A percentile compares a stretch with the other conserved stretches of the same genome.
These are phyloP conservation scores for Xylaria palmicola DNA, from an alignment of 495 filamentous ascomycete genomes.

Conservation along the genomic window DNA sequence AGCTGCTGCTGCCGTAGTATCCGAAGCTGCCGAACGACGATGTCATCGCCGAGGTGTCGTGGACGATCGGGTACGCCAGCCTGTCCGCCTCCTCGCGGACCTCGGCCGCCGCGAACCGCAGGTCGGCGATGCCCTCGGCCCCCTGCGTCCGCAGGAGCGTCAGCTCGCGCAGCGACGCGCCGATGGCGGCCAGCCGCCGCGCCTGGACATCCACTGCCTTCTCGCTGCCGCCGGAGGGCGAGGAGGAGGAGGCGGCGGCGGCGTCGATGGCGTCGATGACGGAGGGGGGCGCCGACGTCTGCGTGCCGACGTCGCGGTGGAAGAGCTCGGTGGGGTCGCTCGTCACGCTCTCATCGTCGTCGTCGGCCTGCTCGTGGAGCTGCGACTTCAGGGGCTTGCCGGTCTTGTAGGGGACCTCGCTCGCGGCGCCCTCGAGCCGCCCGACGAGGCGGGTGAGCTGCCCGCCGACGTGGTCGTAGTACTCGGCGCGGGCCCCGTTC, in stretches of 20 bases:
- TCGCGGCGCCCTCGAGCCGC: conserved; percentile 70
- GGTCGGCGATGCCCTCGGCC: conserved; percentile 35
- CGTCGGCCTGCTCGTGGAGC: conserved; percentile 20
- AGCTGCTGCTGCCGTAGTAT: too few species aligned
- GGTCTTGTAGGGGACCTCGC: conserved; percentile 45
- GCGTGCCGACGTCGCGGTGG: conserved; percentile 84
- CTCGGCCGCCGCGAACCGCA: conserved; percentile 45
- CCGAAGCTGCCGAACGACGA: conserved; percentile 39
- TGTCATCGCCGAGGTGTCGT: conserved; percentile 28
- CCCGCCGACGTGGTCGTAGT: conserved; percentile 63
- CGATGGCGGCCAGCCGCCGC: conserved; percentile 32
- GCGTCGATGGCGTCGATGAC: conserved; percentile 22
- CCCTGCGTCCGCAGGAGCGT: conserved; percentile 42
- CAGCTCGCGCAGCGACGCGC: conserved; percentile 54
- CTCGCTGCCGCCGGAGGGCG: conserved; percentile 31
- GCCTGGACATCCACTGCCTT: conserved; percentile 40
- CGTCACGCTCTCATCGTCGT: conserved; percentile 43
- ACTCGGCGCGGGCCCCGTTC: conserved; percentile 73
- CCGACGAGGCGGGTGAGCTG: conserved; percentile 70
- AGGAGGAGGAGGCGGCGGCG: too few species aligned
- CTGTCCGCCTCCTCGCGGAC: conserved; percentile 49
- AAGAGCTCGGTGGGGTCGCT: conserved; percentile 80
- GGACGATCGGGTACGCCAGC: conserved; percentile 36
- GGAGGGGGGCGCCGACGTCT: conserved; percentile 64
- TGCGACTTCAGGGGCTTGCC: conserved; percentile 19